A percentile compares a stretch with the other conserved stretches of the same genome.
These are phyloP conservation scores for Sarcodon aspratus DNA, from an alignment of 768 basidiomycete genomes.

Conservation along the genomic window DNA sequence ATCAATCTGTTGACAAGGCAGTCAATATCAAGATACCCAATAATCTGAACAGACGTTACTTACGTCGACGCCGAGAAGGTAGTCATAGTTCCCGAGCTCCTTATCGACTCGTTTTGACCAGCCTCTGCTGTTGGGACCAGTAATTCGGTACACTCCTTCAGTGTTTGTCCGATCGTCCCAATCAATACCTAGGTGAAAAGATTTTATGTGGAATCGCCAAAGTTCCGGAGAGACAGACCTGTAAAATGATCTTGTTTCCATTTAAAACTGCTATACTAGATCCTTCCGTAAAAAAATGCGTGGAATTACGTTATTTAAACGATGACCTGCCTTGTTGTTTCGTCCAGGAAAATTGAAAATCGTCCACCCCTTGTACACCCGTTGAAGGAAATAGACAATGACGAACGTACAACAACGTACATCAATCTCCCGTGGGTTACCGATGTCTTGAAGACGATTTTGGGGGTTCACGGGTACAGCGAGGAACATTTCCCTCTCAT, in stretches of 20 bases:
- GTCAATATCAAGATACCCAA: conserved; percentile 3
- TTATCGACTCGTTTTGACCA: conserved; percentile 77
- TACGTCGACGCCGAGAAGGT: conserved; percentile 66
- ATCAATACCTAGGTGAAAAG: conserved; percentile 50
- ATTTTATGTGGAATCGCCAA: background rate
- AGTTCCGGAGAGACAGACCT: conserved; percentile 29
- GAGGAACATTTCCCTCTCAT: conserved; percentile 54
- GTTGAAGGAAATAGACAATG: conserved; percentile 1
- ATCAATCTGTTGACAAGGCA: conserved; percentile 45
- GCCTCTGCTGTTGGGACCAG: conserved; percentile 51
- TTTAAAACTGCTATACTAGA: conserved; percentile 55
- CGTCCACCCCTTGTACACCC: conserved; percentile 59
- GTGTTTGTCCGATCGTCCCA: conserved; percentile 64
- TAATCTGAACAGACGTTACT: conserved; percentile 9
- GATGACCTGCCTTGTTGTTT: conserved; percentile 45
- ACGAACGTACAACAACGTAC: conserved; percentile 24
- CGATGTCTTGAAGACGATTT: conserved; percentile 54
- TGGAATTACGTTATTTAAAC: background rate
- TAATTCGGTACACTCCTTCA: conserved; percentile 63
- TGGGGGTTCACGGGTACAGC: conserved; percentile 62
- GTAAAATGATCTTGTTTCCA: conserved; percentile 79
- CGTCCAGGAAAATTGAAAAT: conserved; percentile 76
- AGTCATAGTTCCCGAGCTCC: conserved; percentile 86
- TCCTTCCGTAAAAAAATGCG: too few relatives aligned
- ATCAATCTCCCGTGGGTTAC: conserved; percentile 52